Evolutionary conservation across 192 early-diverging fungal genomes (phyloP).

Genomic region (Endogone sp.): DNA sequence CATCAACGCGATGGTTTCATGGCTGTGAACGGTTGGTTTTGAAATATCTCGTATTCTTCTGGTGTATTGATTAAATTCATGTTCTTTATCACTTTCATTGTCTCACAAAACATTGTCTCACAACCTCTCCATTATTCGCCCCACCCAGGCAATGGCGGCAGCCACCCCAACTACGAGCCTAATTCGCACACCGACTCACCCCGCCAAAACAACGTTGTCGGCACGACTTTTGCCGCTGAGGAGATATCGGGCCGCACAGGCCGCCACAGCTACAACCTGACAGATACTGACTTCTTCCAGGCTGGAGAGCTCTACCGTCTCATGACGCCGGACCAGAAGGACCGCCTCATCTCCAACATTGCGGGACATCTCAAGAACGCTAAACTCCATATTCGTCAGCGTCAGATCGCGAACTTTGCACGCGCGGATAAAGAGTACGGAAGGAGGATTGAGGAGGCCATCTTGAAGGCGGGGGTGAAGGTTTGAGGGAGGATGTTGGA

Average conservation of each 20-base stretch:
- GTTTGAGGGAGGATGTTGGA: too few relatives aligned
- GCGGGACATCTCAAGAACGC: conserved; percentile 56
- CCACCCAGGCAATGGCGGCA: conserved; percentile 40
- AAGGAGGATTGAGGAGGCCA: conserved; percentile 59
- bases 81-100: neutral
- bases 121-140: neutral
- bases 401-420: conserved; percentile 68
- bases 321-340: conserved; percentile 57
- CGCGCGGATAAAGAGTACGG: conserved; percentile 74
- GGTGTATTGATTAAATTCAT: too few relatives aligned
- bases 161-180: conserved; percentile 69
- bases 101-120: neutral
- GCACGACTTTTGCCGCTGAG: conserved; percentile 45
- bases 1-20: conserved; percentile 76
- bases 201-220: conserved; percentile 52
- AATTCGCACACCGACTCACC: conserved; percentile 56
- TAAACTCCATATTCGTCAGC: conserved; percentile 63
- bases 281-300: conserved; percentile 66
- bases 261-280: conserved; percentile 51
- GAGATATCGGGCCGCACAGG: conserved; percentile 47
- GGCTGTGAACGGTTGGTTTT: conserved; percentile 41
- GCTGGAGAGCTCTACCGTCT: conserved; percentile 63
- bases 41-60: too few relatives aligned
- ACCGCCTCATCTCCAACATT: conserved; percentile 58
- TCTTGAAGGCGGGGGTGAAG: too few relatives aligned